Conservation (phyloP, 306 rosid species). For the Cicer judaicum region DNA sequence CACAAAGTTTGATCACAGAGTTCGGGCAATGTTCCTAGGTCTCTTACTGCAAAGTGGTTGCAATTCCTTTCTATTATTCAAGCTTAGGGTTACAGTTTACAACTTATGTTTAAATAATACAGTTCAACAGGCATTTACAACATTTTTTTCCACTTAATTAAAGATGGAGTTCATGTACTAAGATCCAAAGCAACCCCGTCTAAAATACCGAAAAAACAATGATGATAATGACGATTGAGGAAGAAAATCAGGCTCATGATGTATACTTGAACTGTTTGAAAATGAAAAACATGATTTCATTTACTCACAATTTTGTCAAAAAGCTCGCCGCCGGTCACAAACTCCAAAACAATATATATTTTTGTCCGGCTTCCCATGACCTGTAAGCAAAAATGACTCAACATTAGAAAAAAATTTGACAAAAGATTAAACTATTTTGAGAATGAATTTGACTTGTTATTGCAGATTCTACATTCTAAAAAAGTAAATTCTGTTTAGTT, state of each 20-base stretch:
- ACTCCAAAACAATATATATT: conserved; percentile 93
- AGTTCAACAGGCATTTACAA: conserved; percentile 8
- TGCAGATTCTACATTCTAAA: no score
- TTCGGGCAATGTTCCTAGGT: no score
- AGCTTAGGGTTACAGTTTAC: no score
- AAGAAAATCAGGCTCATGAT: conserved; percentile 19
- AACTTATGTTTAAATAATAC: no score
- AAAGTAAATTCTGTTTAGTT: not conserved
- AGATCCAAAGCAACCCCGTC: conserved; percentile 30
- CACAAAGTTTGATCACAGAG: no score
- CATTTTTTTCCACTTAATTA: conserved; percentile 25
- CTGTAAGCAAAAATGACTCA: conserved; percentile 52
- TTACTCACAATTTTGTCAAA: conserved; percentile 95
- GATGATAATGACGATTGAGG: not conserved
- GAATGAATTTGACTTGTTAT: no score
- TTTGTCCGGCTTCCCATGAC: conserved; percentile 96
- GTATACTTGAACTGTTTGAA: conserved; percentile 26
- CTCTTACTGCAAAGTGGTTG: no score
- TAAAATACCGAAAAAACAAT: not conserved
- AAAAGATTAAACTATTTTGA: not conserved
- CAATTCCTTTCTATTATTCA: no score
- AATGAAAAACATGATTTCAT: conserved; percentile 27
- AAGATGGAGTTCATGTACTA: conserved; percentile 24
- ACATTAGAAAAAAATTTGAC: conserved; percentile 24
- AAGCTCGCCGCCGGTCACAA: conserved; percentile 96